Evolutionary conservation across 352 stramenopile genomes (phyloP).

Genomic region (Phytopythium cucurbitacearum): DNA sequence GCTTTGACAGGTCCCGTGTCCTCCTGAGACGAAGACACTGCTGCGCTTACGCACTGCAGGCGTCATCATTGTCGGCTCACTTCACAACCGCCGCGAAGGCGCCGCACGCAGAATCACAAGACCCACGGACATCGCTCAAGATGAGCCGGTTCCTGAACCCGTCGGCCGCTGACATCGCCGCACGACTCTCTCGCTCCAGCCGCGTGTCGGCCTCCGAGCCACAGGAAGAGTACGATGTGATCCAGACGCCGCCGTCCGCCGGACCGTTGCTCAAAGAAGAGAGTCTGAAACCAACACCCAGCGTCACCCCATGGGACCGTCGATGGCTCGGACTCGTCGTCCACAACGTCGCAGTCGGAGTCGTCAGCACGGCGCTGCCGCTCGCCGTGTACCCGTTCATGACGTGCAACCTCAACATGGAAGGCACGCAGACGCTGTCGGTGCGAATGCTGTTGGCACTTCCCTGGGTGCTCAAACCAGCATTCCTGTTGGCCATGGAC

Average conservation of each 20-base stretch:
- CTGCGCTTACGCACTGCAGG: too few species aligned
- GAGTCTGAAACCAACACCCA: not conserved
- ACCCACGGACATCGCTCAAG: too few species aligned
- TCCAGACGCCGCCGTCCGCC: not conserved
- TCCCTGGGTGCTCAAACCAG: constrained; percentile 46
- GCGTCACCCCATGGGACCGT: constrained; percentile 23
- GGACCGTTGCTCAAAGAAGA: not conserved
- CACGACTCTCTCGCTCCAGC: too few species aligned
- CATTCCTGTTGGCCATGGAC: constrained; percentile 38
- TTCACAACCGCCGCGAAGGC: too few species aligned
- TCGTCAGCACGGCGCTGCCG: constrained; percentile 51
- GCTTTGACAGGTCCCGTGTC: too few species aligned
- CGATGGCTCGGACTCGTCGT: constrained; percentile 46
- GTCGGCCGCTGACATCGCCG: too few species aligned
- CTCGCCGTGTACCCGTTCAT: constrained; percentile 61
- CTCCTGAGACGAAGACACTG: too few species aligned
- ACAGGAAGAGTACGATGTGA: too few species aligned
- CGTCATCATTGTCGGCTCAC: too few species aligned
- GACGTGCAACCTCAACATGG: constrained; percentile 63
- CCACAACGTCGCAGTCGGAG: constrained; percentile 42
- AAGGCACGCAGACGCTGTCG: constrained; percentile 57
- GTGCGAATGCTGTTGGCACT: constrained; percentile 41
- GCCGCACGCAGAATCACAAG: too few species aligned
- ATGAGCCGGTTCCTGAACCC: too few species aligned
- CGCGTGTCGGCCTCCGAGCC: too few species aligned